These are phyloP conservation scores for Acacia crassicarpa DNA, from an alignment of 306 rosid genomes.

Conservation along the genomic window DNA sequence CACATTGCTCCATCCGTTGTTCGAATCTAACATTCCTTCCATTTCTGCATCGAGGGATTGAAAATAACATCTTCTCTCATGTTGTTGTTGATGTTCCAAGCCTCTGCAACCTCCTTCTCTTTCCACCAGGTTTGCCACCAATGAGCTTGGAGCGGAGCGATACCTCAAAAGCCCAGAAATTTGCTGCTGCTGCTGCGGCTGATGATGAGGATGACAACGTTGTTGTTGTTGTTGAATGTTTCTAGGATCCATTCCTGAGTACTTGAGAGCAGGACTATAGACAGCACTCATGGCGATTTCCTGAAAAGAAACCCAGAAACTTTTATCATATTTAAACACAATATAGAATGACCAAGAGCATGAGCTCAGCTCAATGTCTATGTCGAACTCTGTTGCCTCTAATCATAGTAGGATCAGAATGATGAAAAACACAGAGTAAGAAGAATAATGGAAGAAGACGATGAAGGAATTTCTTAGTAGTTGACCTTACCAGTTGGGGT, in stretches of 20 bases:
- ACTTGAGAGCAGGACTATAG: constrained; percentile 44
- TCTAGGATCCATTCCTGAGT: constrained; percentile 53
- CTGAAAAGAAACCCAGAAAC: constrained; percentile 32
- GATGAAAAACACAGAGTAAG: background rate
- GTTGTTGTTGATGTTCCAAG: constrained; percentile 19
- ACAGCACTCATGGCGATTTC: constrained; percentile 52
- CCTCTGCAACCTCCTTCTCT: constrained; percentile 32
- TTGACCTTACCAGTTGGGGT: background rate
- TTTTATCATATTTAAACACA: background rate
- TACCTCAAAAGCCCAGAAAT: constrained; percentile 49
- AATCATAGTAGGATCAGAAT: background rate
- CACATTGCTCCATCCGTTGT: constrained; percentile 41
- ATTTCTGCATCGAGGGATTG: constrained; percentile 60
- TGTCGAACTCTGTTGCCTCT: background rate
- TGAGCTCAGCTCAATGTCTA: background rate
- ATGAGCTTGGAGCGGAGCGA: constrained; percentile 63
- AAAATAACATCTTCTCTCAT: constrained; percentile 21
- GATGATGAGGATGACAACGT: constrained; percentile 36
- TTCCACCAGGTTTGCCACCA: constrained; percentile 38
- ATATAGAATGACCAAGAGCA: background rate
- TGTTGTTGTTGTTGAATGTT: constrained; percentile 20
- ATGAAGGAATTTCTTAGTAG: constrained; percentile 2
- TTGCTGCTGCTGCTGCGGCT: constrained; percentile 34
- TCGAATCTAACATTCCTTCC: constrained; percentile 53
- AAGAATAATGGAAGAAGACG: background rate